Evolutionary conservation across 2,329 filamentous ascomycete genomes (phyloP), one percentile per base, ranked within the genome.

Genomic region (Talaromyces sp.): DNA sequence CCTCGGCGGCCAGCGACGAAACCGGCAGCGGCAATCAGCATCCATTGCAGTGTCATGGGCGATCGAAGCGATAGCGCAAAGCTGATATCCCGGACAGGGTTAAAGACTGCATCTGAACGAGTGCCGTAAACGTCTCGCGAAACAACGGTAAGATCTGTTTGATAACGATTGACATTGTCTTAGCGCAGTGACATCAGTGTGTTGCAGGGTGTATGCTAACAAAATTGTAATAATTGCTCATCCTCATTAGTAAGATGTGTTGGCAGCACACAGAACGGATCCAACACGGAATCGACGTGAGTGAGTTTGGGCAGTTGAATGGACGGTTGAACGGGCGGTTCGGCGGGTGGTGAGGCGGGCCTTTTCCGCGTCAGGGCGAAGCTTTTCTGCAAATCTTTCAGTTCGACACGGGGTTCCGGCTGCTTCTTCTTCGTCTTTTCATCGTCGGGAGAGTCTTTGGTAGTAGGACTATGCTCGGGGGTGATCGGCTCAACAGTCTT

Each of bases 71-170:
- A 54, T 1, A 58, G 51, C 3, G 50, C 49, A 19, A 58, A 58
- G 50, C 57, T 58, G 50, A 58, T 41, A 7, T 58, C 57, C 24
- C 50, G 50, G 35, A 58, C 57, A 19, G 50, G 52, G 21, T 52
- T 55, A n/a, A 58, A 58, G 50, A 58, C 43, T 46, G 57, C 29
- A 38, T 58, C 57, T 19, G 50, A 10, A 46, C 57, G 51, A 8
- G 38, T 58, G 14, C 57, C 57, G n/a, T 58, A 58, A 13, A 58
- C 57, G 14, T 46, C 26, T 27, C 24, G 52, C 35, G 57, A 52
- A 6, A 55, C 57, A 4, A 21, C 31, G 13, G 38, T 38, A 29
- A 58, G 32, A 32, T 38, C 27, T 31, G 35, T 38, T 38, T 17
- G 26, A 27, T 27, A n/a, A n/a, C n/a, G n/a, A n/a, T 27, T 27